These are phyloP conservation scores for Pythium sukuiense DNA, from an alignment of 352 stramenopile species.

Conservation along the genomic window DNA sequence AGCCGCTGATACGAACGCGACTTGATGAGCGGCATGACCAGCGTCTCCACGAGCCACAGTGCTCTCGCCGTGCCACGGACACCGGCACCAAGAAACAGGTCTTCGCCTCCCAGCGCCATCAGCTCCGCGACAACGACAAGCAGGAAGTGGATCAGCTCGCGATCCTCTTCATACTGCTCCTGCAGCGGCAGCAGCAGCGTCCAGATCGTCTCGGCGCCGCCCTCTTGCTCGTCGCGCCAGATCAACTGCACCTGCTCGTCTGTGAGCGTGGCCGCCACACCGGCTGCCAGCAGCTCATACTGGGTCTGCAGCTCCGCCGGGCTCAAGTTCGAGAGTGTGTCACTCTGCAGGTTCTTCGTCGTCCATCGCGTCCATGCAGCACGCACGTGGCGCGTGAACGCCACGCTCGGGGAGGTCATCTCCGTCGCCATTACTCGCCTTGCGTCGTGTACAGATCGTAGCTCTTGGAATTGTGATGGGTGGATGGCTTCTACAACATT, in stretches of 20 bases:
- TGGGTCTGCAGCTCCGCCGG: conserved; percentile 40
- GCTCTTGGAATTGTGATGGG: conserved; percentile 5
- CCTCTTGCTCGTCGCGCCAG: conserved; percentile 20
- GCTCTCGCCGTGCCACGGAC: conserved; percentile 19
- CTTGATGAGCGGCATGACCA: conserved; percentile 24
- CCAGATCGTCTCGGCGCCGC: conserved; percentile 22
- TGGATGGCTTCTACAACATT: conserved; percentile 6
- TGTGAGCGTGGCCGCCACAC: conserved; percentile 20
- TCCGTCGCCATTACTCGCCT: background rate
- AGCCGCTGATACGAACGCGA: conserved; percentile 16
- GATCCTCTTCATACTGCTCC: conserved; percentile 19
- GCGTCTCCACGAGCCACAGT: conserved; percentile 29
- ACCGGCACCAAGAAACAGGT: conserved; percentile 6
- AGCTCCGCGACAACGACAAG: conserved; percentile 30
- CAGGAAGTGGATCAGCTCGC: conserved; percentile 39
- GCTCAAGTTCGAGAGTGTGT: conserved; percentile 1
- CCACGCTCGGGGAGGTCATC: conserved; percentile 12
- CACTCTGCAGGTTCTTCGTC: conserved; percentile 3
- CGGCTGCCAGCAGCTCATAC: conserved; percentile 39
- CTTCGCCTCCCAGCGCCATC: conserved; percentile 10
- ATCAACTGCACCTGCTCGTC: conserved; percentile 22
- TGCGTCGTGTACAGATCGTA: background rate
- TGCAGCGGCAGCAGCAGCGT: conserved; percentile 45
- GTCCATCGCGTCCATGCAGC: conserved; percentile 29
- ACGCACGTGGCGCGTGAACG: conserved; percentile 28